Evolutionary conservation across 176 grass and related monocot species (phyloP), one percentile per base, ranked within the genome.

Genomic region (Eleusine indica): DNA sequence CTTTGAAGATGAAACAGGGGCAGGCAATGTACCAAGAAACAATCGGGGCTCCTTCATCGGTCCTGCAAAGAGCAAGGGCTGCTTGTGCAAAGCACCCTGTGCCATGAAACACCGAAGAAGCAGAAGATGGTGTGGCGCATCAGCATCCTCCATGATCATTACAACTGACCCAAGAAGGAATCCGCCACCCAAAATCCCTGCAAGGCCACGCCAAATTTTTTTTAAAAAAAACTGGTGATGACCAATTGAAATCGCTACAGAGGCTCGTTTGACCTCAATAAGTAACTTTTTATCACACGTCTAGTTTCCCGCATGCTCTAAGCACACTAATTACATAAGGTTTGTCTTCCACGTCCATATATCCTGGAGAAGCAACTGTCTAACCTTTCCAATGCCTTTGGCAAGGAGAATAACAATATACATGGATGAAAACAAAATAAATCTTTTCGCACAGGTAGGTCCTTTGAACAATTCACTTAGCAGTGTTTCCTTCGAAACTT

Each of bases 101-200:
- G 91, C 87, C 96, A 98, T 95, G 87, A 98, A 95, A 43, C 82
- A 87, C 7, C 93, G 86, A 64, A 98, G 96, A 10, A 98, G 83
- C 7, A 98, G 85, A 19, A 98, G 88, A 71, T 98, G 96, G 83
- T 98, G 96, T 0, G 93, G 93, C 0, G 91, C 93, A 68, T 98
- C 93, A 2, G 80, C 60, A 2, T 98, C 96, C 83, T 98, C 96
- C 91, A 98, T 98, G 61, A 98, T 72, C 91, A 95, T 95, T 39
- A 95, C 92, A 21, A 98, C 41, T 28, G 96, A 92, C 1, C 96
- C 93, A 8, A 98, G 74, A 54, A 91, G 83, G 70, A 95, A 94
- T 1, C 93, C 96, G 6, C 96, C 93, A 18, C 93, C 96, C 43
- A 98, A 87, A 70, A 98, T 98, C 64, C 80, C 96, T 98, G 62